A percentile compares a stretch with the other conserved stretches of the same genome.
phyloP scores from a whole-genome alignment of 2,329 filamentous ascomycete genomes.

The Calonectria multiphialidica region DNA sequence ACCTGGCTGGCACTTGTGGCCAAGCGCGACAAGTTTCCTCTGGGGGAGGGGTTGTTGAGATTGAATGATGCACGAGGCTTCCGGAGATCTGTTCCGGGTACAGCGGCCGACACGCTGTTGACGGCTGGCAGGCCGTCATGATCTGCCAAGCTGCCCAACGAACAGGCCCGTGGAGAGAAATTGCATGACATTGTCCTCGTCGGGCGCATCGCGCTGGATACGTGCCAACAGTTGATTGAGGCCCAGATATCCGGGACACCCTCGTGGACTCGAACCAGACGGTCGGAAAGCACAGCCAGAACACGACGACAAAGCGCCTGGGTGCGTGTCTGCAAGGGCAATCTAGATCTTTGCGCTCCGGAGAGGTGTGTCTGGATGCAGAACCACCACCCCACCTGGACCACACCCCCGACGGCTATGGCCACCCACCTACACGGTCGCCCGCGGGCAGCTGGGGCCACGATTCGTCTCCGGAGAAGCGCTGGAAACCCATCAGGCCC shows the following conservation, averaged over 20 bases:
- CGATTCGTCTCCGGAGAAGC: slow-evolving; percentile 2
- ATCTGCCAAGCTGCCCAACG: neutral
- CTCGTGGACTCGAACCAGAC: neutral
- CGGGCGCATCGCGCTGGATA: neutral
- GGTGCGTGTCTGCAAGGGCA: slow-evolving; percentile 20
- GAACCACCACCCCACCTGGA: neutral
- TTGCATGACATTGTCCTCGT: neutral
- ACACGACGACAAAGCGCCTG: neutral
- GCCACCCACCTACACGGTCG: neutral
- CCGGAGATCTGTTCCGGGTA: slow-evolving; percentile 1
- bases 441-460: neutral
- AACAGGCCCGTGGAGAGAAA: neutral
- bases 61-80: neutral
- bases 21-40: neutral
- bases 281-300: neutral
- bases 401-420: neutral
- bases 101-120: slow-evolving; percentile 1
- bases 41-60: neutral
- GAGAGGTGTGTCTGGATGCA: neutral
- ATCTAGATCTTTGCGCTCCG: slow-evolving; percentile 9
- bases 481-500: slow-evolving; percentile 6
- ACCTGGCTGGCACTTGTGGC: neutral
- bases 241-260: neutral
- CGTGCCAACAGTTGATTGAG: neutral
- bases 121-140: neutral